Conservation (phyloP, 129 eudicot genomes). For the Tanacetum coccineum region DNA sequence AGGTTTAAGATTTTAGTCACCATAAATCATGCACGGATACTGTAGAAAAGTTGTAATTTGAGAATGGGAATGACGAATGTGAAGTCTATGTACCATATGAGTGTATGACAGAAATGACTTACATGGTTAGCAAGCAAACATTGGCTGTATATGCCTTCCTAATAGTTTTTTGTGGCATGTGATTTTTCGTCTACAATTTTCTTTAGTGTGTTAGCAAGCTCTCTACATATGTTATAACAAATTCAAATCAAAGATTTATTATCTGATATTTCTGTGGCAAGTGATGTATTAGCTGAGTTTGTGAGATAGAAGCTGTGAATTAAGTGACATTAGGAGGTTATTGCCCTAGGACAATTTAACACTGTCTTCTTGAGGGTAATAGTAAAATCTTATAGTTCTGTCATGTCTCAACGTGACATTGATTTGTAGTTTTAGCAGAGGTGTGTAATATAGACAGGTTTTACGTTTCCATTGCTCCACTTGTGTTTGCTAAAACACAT, state of each 20-base stretch:
- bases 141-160: not conserved
- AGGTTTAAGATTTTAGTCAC: not conserved
- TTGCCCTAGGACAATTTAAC: not conserved
- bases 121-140: not conserved
- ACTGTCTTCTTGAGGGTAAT: not conserved
- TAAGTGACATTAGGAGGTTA: not conserved
- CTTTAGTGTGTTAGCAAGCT: not conserved
- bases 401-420: not conserved
- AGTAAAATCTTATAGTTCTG: conserved; percentile 5
- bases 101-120: too few species aligned
- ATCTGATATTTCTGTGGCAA: not conserved
- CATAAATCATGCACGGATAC: conserved; percentile 8
- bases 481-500: not conserved
- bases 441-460: conserved; percentile 3
- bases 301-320: conserved; percentile 1
- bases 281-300: not conserved
- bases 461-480: not conserved
- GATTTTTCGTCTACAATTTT: not conserved
- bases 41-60: not conserved
- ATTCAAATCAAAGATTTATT: not conserved
- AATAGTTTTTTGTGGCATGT: not conserved
- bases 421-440: not conserved
- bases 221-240: conserved; percentile 2
- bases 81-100: too few species aligned
- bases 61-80: conserved; percentile 6